Evolutionary conservation across 768 basidiomycete species (phyloP).

Genomic region (Auricularia auricula-judae): DNA sequence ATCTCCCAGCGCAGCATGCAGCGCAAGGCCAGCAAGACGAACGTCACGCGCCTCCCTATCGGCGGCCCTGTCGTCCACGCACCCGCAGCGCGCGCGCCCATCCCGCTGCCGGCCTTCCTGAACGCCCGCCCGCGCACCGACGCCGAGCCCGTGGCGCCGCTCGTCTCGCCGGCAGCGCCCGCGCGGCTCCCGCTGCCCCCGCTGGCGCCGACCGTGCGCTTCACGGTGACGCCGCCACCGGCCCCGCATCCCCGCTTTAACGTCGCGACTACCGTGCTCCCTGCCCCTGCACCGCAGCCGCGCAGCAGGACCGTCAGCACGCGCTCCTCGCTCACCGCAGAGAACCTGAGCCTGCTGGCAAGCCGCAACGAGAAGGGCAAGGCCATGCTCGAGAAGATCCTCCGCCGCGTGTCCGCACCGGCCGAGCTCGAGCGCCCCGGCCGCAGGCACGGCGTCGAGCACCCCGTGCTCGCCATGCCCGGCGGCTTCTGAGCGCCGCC

Average conservation of each 20-base stretch:
- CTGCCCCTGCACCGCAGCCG: constrained; percentile 11
- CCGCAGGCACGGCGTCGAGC: constrained; percentile 17
- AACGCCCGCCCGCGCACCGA: constrained; percentile 26
- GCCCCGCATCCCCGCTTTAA: constrained; percentile 43
- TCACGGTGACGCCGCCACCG: constrained; percentile 51
- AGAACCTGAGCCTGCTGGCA: constrained; percentile 8
- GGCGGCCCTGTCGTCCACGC: constrained; percentile 30
- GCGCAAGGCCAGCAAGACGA: not conserved
- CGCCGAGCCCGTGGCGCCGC: constrained; percentile 35
- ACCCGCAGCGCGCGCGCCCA: constrained; percentile 16
- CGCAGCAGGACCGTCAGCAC: constrained; percentile 8
- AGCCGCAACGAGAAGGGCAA: constrained; percentile 22
- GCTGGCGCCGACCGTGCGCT: not conserved
- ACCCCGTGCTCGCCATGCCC: constrained; percentile 45
- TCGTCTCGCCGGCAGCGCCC: constrained; percentile 33
- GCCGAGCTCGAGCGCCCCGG: constrained; percentile 48
- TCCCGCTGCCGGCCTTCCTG: constrained; percentile 19
- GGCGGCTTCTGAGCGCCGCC: constrained; percentile 40
- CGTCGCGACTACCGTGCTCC: constrained; percentile 36
- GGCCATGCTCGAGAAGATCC: constrained; percentile 18
- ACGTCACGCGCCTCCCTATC: constrained; percentile 18
- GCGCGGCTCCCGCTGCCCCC: constrained; percentile 10
- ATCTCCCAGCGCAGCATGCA: constrained; percentile 33
- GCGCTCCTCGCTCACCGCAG: constrained; percentile 14
- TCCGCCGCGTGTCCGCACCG: constrained; percentile 47